phyloP scores from a whole-genome alignment of 257 asterid species.

The Solanum virginianum region DNA sequence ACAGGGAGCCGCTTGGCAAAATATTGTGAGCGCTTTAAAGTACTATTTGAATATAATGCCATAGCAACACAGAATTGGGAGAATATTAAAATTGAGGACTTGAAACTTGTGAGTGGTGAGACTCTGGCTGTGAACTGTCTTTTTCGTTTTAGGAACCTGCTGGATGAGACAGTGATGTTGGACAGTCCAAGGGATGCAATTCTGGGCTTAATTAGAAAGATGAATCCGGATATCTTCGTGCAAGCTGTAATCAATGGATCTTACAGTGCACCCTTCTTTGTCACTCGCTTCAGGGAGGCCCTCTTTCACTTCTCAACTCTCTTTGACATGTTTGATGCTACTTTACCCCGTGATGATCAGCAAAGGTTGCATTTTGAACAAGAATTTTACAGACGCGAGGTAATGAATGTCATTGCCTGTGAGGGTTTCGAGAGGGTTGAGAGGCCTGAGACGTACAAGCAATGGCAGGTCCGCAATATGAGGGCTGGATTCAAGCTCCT shows the following conservation, averaged over 20 bases:
- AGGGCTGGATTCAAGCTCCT: constrained; percentile 77
- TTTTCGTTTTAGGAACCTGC: constrained; percentile 42
- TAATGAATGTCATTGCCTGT: constrained; percentile 70
- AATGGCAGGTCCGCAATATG: constrained; percentile 63
- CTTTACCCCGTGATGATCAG: constrained; percentile 54
- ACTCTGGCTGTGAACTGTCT: constrained; percentile 65
- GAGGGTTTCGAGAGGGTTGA: constrained; percentile 82
- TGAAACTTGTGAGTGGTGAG: constrained; percentile 52
- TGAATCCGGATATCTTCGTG: constrained; percentile 66
- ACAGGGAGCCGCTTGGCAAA: constrained; percentile 63
- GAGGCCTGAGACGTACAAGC: constrained; percentile 91
- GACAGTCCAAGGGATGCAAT: constrained; percentile 73
- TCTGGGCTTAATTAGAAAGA: constrained; percentile 38
- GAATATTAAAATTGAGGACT: constrained; percentile 49
- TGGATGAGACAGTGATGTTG: constrained; percentile 59
- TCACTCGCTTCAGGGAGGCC: constrained; percentile 87
- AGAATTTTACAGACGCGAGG: constrained; percentile 65
- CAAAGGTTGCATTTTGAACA: constrained; percentile 63
- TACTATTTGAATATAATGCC: constrained; percentile 65
- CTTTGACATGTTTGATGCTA: constrained; percentile 77
- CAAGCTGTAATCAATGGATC: constrained; percentile 48
- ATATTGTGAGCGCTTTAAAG: constrained; percentile 69
- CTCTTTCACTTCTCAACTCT: constrained; percentile 68
- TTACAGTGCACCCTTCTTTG: constrained; percentile 66
- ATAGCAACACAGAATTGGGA: constrained; percentile 77